Evolutionary conservation across 2,329 filamentous ascomycete species (phyloP).

Genomic region (Ramularia collo-cygni): DNA sequence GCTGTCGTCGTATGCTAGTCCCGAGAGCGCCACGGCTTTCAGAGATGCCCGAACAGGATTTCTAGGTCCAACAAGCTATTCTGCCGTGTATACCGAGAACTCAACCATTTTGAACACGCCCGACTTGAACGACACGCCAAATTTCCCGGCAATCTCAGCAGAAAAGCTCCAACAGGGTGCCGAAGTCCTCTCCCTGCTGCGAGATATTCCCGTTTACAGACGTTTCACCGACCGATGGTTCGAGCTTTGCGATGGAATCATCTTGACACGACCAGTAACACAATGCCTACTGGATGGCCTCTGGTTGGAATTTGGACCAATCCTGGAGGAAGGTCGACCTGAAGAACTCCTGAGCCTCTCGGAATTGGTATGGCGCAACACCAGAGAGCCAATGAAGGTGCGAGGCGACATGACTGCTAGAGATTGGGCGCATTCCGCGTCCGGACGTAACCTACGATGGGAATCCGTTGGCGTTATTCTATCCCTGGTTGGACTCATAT

Average conservation of each 20-base stretch:
- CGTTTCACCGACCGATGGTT: slow-evolving; percentile 27
- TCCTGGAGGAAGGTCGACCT: slow-evolving; percentile 25
- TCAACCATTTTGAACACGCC: slow-evolving; percentile 19
- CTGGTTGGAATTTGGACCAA: slow-evolving; percentile 28
- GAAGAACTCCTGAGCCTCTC: slow-evolving; percentile 33
- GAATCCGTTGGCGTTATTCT: slow-evolving; percentile 38
- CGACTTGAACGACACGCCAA: slow-evolving; percentile 20
- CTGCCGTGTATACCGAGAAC: slow-evolving; percentile 30
- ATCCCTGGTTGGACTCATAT: slow-evolving; percentile 33
- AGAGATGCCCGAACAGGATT: slow-evolving; percentile 27
- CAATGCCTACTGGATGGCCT: slow-evolving; percentile 30
- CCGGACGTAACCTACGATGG: slow-evolving; percentile 37
- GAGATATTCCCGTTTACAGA: slow-evolving; percentile 27
- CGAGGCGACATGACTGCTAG: slow-evolving; percentile 32
- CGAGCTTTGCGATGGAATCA: slow-evolving; percentile 30
- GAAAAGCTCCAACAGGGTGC: slow-evolving; percentile 30
- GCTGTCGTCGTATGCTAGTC: slow-evolving; percentile 16
- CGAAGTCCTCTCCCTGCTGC: slow-evolving; percentile 27
- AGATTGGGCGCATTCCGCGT: slow-evolving; percentile 34
- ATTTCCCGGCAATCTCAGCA: slow-evolving; percentile 21
- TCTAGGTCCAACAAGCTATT: slow-evolving; percentile 29
- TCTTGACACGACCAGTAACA: slow-evolving; percentile 27
- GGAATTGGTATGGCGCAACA: slow-evolving; percentile 38
- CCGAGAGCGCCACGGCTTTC: slow-evolving; percentile 21
- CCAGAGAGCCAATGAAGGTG: slow-evolving; percentile 31